A percentile compares a stretch with the other conserved stretches of the same genome.
phyloP scores from a whole-genome alignment of 2,329 filamentous ascomycete genomes.

The Colletotrichum tanaceti region DNA sequence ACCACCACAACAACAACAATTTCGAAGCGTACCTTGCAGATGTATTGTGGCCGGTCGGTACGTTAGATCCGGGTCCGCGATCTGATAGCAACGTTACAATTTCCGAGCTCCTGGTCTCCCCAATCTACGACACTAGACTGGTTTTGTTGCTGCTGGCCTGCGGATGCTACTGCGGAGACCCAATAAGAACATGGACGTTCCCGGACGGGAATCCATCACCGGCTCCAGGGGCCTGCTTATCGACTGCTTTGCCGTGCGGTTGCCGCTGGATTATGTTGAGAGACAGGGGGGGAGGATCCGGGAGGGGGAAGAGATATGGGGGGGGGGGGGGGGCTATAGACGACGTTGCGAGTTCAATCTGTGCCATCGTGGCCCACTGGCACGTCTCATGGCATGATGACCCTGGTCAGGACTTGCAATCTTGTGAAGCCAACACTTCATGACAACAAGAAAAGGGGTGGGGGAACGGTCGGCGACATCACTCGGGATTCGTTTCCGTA shows the following conservation, averaged over 20 bases:
- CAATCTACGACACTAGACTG: background rate
- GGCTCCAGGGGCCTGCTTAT: too few species aligned
- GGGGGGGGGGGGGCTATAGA: background rate
- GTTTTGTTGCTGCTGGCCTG: background rate
- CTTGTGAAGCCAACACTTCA: too few species aligned
- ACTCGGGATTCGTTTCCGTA: background rate
- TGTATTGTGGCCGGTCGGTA: background rate
- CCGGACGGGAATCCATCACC: background rate
- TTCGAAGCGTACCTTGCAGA: background rate
- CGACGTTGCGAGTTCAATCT: background rate
- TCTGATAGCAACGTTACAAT: conserved; percentile 25
- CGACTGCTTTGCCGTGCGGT: background rate
- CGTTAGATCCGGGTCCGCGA: background rate
- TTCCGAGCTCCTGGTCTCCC: background rate
- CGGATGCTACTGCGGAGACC: background rate
- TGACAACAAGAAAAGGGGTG: background rate
- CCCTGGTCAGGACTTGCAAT: background rate
- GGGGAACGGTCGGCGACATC: background rate
- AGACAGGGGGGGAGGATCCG: too few species aligned
- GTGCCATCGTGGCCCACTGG: background rate
- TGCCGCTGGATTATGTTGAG: background rate
- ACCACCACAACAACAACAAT: too few species aligned
- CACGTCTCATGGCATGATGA: background rate
- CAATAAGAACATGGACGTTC: background rate
- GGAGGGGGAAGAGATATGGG: background rate